Evolutionary conservation across 805 yeast species (phyloP), one percentile per base, ranked within the genome.

Genomic region (Grigorovia humatica): DNA sequence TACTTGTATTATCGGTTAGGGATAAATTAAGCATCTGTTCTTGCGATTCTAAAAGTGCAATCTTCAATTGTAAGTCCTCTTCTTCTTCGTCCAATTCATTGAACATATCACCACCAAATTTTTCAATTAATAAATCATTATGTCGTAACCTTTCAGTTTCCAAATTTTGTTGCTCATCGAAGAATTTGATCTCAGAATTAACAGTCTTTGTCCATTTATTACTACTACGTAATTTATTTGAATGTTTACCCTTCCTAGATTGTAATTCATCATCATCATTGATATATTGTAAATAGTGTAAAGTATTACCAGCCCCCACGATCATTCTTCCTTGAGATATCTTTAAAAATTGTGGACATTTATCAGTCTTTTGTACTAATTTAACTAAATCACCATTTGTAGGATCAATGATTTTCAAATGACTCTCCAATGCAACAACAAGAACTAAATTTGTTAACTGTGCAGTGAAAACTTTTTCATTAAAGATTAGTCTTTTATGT

Each of bases 21-120:
- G 46, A 40, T 38, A 6, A 35, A 19, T 35, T 41, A 12, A 13
- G 42, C 1, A 44, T 23, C 1, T 30, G 40, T 35, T 56, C 49
- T 50, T 59, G 59, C 2, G 71, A 68, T 51, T 68, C 71, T 57
- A 67, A 53, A 29, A 68, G 47, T 2, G 71, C 71, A 47, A 68
- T 67, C 48, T 59, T 54, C 44, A 67, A 51, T 45, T 65, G 67
- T 9, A 64, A 46, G 29, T 67, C 66, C 19, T 68, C 70, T 30
- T 65, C 67, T 41, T 66, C 67, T 3, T 47, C 32, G 11, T 43
- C 48, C 12, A 32, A 12, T 19, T 29, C 19, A 44, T 23, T 23
- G 19, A 42, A 44, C 5, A 64, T 43, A 50, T 62, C 66, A 27
- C 70, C 70, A 49, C 67, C 65, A 49, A 63, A 65, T 30, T 55